Percentiles rank a stretch among this genome's conserved stretches.
Evolutionary conservation across 1,284 basidiomycete species (phyloP).

Genomic region (Malassezia obtusa): DNA sequence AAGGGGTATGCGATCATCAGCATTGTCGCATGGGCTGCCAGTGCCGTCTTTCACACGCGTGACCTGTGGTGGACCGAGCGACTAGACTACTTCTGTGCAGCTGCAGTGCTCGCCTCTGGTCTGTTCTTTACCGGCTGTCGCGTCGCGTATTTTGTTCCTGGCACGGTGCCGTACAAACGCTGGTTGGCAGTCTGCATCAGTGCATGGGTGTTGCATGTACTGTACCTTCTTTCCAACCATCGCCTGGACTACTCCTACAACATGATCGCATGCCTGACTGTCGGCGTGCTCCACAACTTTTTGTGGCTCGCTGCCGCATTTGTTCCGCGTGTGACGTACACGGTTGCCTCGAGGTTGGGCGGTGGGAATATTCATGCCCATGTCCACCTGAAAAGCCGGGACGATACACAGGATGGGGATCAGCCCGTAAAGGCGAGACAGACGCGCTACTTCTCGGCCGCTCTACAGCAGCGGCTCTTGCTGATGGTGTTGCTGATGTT

Average conservation of each 20-base stretch:
- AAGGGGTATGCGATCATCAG: slow-evolving; percentile 62
- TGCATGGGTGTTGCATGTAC: slow-evolving; percentile 55
- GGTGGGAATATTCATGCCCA: too few relatives aligned
- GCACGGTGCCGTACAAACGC: slow-evolving; percentile 18
- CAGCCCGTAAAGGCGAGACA: too few relatives aligned
- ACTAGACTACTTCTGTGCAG: slow-evolving; percentile 90
- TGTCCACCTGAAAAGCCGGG: too few relatives aligned
- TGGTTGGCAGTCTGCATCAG: slow-evolving; percentile 23
- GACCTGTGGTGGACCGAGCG: slow-evolving; percentile 78
- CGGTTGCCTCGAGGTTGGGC: neutral
- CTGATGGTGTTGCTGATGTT: slow-evolving; percentile 60
- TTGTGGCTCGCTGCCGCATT: slow-evolving; percentile 60
- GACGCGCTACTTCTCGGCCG: neutral
- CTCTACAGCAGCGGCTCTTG: slow-evolving; percentile 42
- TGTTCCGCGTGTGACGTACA: slow-evolving; percentile 21
- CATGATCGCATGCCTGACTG: slow-evolving; percentile 68
- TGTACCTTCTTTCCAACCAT: slow-evolving; percentile 61
- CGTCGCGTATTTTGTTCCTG: slow-evolving; percentile 38
- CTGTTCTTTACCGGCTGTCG: slow-evolving; percentile 55
- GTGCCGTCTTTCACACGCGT: slow-evolving; percentile 79
- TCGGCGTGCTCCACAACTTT: slow-evolving; percentile 63
- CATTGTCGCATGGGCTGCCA: slow-evolving; percentile 89
- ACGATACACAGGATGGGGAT: too few relatives aligned
- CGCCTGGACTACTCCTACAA: slow-evolving; percentile 95
- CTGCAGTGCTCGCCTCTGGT: slow-evolving; percentile 60